These are phyloP conservation scores for Penicillium ochrochloron DNA, from an alignment of 495 filamentous ascomycete genomes.

Conservation along the genomic window DNA sequence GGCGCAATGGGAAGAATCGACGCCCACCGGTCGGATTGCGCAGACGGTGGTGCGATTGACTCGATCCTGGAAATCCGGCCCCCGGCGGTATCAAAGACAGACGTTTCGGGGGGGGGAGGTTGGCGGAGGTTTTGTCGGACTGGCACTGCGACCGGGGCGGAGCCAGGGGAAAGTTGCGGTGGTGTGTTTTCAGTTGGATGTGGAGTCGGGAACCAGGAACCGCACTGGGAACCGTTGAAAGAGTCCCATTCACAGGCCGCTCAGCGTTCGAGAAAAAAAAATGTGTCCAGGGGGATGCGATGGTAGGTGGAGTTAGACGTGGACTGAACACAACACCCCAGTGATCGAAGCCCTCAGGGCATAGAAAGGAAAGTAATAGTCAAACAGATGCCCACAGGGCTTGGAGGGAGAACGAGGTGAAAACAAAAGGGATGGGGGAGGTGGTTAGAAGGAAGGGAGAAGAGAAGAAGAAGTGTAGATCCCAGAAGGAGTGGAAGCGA, in stretches of 20 bases:
- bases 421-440: constrained; percentile 6
- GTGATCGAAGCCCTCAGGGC: constrained; percentile 15
- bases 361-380: constrained; percentile 5
- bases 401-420: background rate
- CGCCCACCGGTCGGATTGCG: constrained; percentile 20
- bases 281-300: constrained; percentile 19
- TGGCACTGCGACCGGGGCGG: constrained; percentile 8
- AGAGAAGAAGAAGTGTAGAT: constrained; percentile 11
- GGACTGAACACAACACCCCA: constrained; percentile 4
- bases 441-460: constrained; percentile 20
- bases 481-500: constrained; percentile 19
- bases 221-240: constrained; percentile 29
- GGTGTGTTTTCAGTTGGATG: constrained; percentile 26
- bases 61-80: constrained; percentile 14
- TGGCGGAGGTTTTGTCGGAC: constrained; percentile 11
- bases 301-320: background rate
- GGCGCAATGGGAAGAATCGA: constrained; percentile 23
- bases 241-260: constrained; percentile 31
- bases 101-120: background rate
- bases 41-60: constrained; percentile 18
- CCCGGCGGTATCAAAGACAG: constrained; percentile 12
- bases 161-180: constrained; percentile 23
- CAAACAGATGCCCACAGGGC: constrained; percentile 5
- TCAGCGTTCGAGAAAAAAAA: constrained; percentile 28
- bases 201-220: constrained; percentile 39